phyloP scores from a whole-genome alignment of 176 grass and related monocot genomes.

The Alopecurus myosuroides region DNA sequence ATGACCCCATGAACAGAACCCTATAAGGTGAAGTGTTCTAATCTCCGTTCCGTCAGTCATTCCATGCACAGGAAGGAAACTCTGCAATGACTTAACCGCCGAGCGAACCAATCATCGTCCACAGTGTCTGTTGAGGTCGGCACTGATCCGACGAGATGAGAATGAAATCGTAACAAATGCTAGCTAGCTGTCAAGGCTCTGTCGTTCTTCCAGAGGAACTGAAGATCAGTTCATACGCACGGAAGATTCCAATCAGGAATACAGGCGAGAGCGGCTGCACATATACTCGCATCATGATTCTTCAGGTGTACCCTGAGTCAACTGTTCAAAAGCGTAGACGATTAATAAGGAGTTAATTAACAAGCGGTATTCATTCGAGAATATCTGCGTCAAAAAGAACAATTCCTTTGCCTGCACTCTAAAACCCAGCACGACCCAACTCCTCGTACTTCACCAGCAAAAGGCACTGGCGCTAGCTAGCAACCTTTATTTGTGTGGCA shows the following conservation, averaged over 20 bases:
- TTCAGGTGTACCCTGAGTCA: not conserved
- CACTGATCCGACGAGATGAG: conserved; percentile 28
- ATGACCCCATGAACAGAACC: not conserved
- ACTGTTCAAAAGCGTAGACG: not conserved
- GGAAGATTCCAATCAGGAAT: not conserved
- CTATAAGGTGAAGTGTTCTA: conserved; percentile 18
- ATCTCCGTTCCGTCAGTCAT: not conserved
- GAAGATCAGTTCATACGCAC: not conserved
- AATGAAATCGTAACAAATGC: conserved; percentile 25
- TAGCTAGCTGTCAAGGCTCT: not conserved
- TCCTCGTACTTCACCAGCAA: conserved; percentile 37
- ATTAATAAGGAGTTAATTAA: not conserved
- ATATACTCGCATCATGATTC: not conserved
- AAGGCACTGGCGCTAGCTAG: conserved; percentile 6
- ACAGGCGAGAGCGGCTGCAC: not conserved
- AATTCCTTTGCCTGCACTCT: conserved; percentile 75
- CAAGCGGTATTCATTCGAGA: not conserved
- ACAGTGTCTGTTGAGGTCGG: not conserved
- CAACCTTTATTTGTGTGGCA: not conserved
- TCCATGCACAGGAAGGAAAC: not conserved
- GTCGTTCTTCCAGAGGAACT: not conserved
- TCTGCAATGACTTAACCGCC: conserved; percentile 6
- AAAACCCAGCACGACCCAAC: conserved; percentile 80
- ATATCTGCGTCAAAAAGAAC: conserved; percentile 1
- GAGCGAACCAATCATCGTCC: not conserved